These are phyloP conservation scores for Pseudogymnoascus sp. DNA, from an alignment of 2,329 filamentous ascomycete genomes.

Conservation along the genomic window DNA sequence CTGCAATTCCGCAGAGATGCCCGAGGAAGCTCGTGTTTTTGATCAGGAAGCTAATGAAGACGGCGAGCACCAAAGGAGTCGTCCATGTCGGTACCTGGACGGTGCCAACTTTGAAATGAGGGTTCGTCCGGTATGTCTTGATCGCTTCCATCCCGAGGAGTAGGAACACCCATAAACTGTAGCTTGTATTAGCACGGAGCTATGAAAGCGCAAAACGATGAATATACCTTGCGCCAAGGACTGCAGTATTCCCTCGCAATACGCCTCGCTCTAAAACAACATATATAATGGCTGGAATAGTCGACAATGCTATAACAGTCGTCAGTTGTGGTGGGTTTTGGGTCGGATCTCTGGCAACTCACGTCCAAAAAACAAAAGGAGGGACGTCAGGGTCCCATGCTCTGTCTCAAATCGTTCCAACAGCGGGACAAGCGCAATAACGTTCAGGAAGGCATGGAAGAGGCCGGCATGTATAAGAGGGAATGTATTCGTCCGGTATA, in stretches of 20 bases:
- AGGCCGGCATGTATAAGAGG: slow-evolving; percentile 77
- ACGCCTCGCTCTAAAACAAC: slow-evolving; percentile 69
- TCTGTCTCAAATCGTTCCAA: slow-evolving; percentile 91
- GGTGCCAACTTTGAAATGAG: slow-evolving; percentile 59
- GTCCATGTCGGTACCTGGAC: slow-evolving; percentile 84
- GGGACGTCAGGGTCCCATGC: slow-evolving; percentile 80
- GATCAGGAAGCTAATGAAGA: slow-evolving; percentile 69
- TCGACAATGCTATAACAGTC: slow-evolving; percentile 57
- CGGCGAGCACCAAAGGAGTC: slow-evolving; percentile 68
- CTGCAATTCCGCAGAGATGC: slow-evolving; percentile 72
- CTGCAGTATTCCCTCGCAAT: slow-evolving; percentile 61
- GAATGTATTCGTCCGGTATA: slow-evolving; percentile 89
- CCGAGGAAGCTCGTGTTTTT: slow-evolving; percentile 79
- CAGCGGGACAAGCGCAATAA: slow-evolving; percentile 74
- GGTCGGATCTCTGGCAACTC: slow-evolving; percentile 36
- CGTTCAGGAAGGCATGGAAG: slow-evolving; percentile 73
- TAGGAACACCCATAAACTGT: slow-evolving; percentile 86
- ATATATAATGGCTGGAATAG: slow-evolving; percentile 76
- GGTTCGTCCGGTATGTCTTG: slow-evolving; percentile 75
- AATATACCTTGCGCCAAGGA: slow-evolving; percentile 74
- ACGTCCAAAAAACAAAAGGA: slow-evolving; percentile 87
- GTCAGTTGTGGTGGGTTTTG: slow-evolving; percentile 19
- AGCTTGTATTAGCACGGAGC: slow-evolving; percentile 19
- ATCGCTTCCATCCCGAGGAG: slow-evolving; percentile 79
- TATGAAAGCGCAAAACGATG: slow-evolving; percentile 12